Evolutionary conservation across 1,284 basidiomycete genomes (phyloP).

Genomic region (Porogramme epimiltina): DNA sequence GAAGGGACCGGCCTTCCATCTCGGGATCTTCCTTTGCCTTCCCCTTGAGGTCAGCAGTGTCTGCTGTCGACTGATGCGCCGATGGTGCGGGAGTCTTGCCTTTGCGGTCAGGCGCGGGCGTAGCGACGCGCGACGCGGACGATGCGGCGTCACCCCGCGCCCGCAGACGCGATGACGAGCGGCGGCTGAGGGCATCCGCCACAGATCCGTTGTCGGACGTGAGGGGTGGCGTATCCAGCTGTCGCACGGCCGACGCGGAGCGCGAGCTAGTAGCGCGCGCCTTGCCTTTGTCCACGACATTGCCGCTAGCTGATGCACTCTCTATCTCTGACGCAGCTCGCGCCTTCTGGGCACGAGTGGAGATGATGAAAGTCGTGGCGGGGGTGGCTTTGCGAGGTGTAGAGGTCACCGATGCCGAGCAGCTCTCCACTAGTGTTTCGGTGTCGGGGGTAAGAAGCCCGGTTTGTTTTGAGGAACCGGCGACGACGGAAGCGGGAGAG

Average conservation of each 20-base stretch:
- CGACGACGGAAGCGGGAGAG: conserved; percentile 24
- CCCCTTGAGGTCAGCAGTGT: conserved; percentile 21
- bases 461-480: conserved; percentile 25
- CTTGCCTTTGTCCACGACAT: conserved; percentile 15
- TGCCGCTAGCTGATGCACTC: conserved; percentile 17
- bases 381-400: conserved; percentile 25
- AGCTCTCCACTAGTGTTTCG: conserved; percentile 25
- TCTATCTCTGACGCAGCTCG: conserved; percentile 24
- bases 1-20: conserved; percentile 31
- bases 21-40: conserved; percentile 26
- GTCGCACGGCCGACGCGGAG: conserved; percentile 27
- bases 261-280: conserved; percentile 15
- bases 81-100: conserved; percentile 29
- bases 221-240: conserved; percentile 37
- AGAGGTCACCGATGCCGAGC: conserved; percentile 16
- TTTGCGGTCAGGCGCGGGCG: conserved; percentile 24
- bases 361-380: conserved; percentile 49
- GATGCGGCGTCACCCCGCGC: conserved; percentile 23
- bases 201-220: conserved; percentile 32
- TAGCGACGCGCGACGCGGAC: conserved; percentile 26
- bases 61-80: conserved; percentile 25
- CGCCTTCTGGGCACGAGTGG: conserved; percentile 60
- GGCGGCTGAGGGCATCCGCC: conserved; percentile 26
- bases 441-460: conserved; percentile 38
- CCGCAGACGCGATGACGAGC: conserved; percentile 30